A percentile compares a stretch with the other conserved stretches of the same genome.
Conservation (phyloP, 2,329 filamentous ascomycete species). For the Colletotrichum phormii region DNA sequence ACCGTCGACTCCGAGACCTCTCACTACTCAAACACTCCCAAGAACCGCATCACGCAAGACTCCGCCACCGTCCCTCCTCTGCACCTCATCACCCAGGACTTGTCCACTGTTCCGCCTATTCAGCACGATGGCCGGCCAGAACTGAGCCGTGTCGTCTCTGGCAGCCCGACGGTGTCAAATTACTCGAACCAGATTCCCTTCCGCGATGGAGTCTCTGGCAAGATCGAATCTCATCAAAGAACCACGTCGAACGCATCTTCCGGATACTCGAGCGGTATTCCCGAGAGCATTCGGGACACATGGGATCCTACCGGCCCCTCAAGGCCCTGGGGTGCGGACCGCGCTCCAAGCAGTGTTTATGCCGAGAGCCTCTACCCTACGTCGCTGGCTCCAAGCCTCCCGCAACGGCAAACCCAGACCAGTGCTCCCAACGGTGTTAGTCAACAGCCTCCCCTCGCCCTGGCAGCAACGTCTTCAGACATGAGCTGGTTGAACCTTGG, state of each 20-base stretch:
- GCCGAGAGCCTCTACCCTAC: constrained; percentile 57
- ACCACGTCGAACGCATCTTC: constrained; percentile 63
- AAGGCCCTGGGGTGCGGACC: constrained; percentile 61
- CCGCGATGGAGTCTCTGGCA: constrained; percentile 69
- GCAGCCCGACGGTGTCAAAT: constrained; percentile 76
- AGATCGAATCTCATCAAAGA: constrained; percentile 62
- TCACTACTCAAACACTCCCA: constrained; percentile 59
- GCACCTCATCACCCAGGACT: constrained; percentile 70
- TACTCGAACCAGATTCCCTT: constrained; percentile 63
- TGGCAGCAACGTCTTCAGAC: constrained; percentile 67
- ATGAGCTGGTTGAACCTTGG: constrained; percentile 87
- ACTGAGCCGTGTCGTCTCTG: constrained; percentile 74
- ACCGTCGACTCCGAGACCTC: constrained; percentile 70
- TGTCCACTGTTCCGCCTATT: constrained; percentile 75
- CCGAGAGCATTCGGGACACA: constrained; percentile 69
- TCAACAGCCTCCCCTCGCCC: constrained; percentile 62
- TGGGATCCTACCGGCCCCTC: constrained; percentile 62
- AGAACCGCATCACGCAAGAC: constrained; percentile 67
- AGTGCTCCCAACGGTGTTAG: constrained; percentile 51
- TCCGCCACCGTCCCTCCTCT: constrained; percentile 79
- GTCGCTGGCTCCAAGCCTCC: constrained; percentile 51
- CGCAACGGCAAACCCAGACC: constrained; percentile 43
- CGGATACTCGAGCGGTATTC: constrained; percentile 73
- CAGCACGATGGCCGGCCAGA: constrained; percentile 72
- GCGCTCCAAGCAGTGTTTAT: constrained; percentile 66